phyloP scores from a whole-genome alignment of 768 basidiomycete genomes.

The Gyrodon lividus region DNA sequence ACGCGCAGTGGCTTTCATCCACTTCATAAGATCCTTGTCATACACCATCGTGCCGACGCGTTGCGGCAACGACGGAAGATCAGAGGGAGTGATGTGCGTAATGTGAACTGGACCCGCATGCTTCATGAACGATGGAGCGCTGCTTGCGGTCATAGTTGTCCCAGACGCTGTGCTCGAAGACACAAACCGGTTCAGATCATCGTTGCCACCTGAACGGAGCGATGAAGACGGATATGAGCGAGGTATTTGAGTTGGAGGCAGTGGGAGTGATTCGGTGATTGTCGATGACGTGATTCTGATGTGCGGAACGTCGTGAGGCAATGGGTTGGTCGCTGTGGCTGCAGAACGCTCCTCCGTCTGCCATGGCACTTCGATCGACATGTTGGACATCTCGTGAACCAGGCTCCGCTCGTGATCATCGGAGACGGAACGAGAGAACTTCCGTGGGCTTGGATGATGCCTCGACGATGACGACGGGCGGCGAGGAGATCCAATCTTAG shows the following conservation, averaged over 20 bases:
- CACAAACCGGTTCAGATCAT: conserved; percentile 85
- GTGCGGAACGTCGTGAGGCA: conserved; percentile 20
- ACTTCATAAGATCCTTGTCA: conserved; percentile 79
- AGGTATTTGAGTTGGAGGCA: conserved; percentile 32
- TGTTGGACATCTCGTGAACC: conserved; percentile 40
- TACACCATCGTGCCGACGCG: conserved; percentile 86
- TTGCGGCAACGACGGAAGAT: conserved; percentile 73
- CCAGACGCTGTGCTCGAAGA: conserved; percentile 83
- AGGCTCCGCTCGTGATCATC: conserved; percentile 44
- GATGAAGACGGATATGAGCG: conserved; percentile 51
- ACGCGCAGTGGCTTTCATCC: conserved; percentile 65
- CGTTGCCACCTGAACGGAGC: conserved; percentile 50
- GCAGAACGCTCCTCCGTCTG: conserved; percentile 22
- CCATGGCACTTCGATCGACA: conserved; percentile 43
- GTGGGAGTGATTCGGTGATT: conserved; percentile 25
- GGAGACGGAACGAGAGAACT: conserved; percentile 37
- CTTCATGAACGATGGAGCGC: conserved; percentile 82
- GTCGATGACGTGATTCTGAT: conserved; percentile 32
- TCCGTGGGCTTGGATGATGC: conserved; percentile 44
- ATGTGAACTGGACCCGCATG: conserved; percentile 78
- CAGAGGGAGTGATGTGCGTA: conserved; percentile 76
- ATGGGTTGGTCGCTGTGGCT: conserved; percentile 5
- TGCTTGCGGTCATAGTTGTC: conserved; percentile 68
- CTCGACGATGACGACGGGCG: conserved; percentile 38
- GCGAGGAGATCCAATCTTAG: conserved; percentile 27